A percentile compares a stretch with the other conserved stretches of the same genome.
Evolutionary conservation across 2,329 filamentous ascomycete species (phyloP).

Genomic region (Pyrenochaeta sp.): DNA sequence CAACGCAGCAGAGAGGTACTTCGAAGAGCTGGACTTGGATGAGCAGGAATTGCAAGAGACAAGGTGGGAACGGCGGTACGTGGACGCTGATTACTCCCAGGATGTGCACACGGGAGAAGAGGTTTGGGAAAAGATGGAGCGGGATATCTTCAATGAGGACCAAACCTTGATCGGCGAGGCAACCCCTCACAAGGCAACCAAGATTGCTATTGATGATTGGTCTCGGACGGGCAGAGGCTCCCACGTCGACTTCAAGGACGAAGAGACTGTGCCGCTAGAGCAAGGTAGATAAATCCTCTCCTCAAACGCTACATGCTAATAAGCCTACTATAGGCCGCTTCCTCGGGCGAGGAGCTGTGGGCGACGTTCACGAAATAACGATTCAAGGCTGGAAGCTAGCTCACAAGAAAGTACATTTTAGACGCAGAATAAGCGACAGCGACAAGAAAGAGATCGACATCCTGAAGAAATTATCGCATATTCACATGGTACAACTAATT

Average conservation of each 20-base stretch:
- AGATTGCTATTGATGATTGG: constrained; percentile 22
- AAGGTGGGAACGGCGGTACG: too few species aligned
- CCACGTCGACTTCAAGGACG: constrained; percentile 27
- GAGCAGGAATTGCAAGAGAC: too few species aligned
- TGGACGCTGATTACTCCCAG: too few species aligned
- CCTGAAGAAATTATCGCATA: constrained; percentile 26
- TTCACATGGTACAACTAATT: constrained; percentile 30
- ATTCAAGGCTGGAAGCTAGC: constrained; percentile 22
- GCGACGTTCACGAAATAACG: constrained; percentile 28
- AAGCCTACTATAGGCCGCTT: constrained; percentile 1
- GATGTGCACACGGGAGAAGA: too few species aligned
- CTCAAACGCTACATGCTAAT: background rate
- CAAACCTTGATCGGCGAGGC: constrained; percentile 1
- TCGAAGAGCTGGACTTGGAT: background rate
- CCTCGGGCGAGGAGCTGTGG: constrained; percentile 27
- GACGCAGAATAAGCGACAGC: constrained; percentile 13
- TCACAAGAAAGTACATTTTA: constrained; percentile 26
- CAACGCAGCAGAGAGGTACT: background rate
- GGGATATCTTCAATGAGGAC: background rate
- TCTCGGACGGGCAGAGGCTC: constrained; percentile 23
- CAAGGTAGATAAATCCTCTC: constrained; percentile 10
- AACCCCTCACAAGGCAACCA: background rate
- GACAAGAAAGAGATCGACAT: constrained; percentile 33
- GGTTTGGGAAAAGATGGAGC: background rate
- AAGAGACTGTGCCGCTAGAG: constrained; percentile 22